Conservation (phyloP, 2,329 filamentous ascomycete species). For the Emmonsiellopsis sp. region DNA sequence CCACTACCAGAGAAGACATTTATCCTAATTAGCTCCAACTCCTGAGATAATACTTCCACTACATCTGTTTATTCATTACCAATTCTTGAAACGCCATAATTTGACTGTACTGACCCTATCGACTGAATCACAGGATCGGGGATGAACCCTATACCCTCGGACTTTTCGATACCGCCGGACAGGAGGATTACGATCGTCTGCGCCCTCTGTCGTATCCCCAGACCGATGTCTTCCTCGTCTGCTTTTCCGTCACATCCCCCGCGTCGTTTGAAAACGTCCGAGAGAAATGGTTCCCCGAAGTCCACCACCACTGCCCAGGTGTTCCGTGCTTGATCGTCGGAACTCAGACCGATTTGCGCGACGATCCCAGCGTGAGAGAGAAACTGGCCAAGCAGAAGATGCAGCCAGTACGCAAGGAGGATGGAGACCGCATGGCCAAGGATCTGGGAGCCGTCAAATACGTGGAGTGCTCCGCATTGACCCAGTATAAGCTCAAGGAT, state of each 20-base stretch:
- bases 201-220: slow-evolving; percentile 95
- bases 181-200: slow-evolving; percentile 98
- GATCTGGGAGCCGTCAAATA: slow-evolving; percentile 98
- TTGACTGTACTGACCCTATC: slow-evolving; percentile 10
- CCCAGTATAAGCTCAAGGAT: slow-evolving; percentile 97
- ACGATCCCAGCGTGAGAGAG: slow-evolving; percentile 76
- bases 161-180: slow-evolving; percentile 95
- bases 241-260: slow-evolving; percentile 95
- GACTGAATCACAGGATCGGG: slow-evolving; percentile 64
- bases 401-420: slow-evolving; percentile 81
- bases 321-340: slow-evolving; percentile 97
- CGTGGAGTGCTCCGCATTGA: slow-evolving; percentile 95
- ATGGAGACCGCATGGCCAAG: slow-evolving; percentile 93
- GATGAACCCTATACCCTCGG: slow-evolving; percentile 97
- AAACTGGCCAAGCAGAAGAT: slow-evolving; percentile 96
- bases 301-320: slow-evolving; percentile 95
- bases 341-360: slow-evolving; percentile 91
- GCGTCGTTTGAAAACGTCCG: slow-evolving; percentile 98
- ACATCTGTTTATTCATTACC: background rate
- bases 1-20: no score
- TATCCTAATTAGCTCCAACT: no score
- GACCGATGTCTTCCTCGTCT: slow-evolving; percentile 97
- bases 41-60: background rate
- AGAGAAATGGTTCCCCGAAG: slow-evolving; percentile 98
- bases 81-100: background rate